Conservation (phyloP, 2,329 filamentous ascomycete genomes). For the Pochonia chlamydosporia region DNA sequence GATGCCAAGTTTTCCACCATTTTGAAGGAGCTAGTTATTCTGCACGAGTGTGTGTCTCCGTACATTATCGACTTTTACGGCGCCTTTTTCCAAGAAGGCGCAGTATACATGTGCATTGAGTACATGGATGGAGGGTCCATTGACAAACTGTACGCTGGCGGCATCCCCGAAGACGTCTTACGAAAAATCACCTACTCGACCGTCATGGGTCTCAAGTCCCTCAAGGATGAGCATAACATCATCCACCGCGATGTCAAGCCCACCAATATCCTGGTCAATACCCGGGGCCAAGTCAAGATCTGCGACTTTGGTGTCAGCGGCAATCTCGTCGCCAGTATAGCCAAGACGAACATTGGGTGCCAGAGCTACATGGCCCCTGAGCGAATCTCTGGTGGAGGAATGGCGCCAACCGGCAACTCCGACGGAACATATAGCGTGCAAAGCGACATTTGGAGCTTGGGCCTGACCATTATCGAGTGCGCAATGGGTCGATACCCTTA, state of each 20-base stretch:
- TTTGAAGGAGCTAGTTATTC: slow-evolving; percentile 92
- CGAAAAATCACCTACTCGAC: slow-evolving; percentile 88
- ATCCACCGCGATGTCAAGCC: slow-evolving; percentile 98
- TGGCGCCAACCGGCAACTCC: slow-evolving; percentile 61
- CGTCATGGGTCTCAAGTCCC: slow-evolving; percentile 80
- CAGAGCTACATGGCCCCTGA: slow-evolving; percentile 99
- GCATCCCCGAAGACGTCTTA: slow-evolving; percentile 82
- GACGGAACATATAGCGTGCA: slow-evolving; percentile 95
- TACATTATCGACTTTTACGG: slow-evolving; percentile 99
- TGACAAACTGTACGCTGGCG: slow-evolving; percentile 88
- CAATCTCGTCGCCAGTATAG: slow-evolving; percentile 94
- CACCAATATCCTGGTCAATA: slow-evolving; percentile 95
- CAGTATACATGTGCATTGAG: slow-evolving; percentile 98
- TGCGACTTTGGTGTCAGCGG: slow-evolving; percentile 98
- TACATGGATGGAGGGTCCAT: slow-evolving; percentile 99
- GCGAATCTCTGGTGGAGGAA: slow-evolving; percentile 80
- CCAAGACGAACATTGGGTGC: slow-evolving; percentile 97
- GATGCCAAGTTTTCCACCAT: slow-evolving; percentile 96
- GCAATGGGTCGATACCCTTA: slow-evolving; percentile 93
- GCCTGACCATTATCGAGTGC: slow-evolving; percentile 91
- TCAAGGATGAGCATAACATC: slow-evolving; percentile 98
- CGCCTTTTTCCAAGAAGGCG: slow-evolving; percentile 97
- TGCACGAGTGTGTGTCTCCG: slow-evolving; percentile 90
- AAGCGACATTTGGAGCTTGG: slow-evolving; percentile 96
- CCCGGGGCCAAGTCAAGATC: slow-evolving; percentile 87